Base-by-base conservation (phyloP, 257 asterid genomes). In the Nicotiana otophora region DNA sequence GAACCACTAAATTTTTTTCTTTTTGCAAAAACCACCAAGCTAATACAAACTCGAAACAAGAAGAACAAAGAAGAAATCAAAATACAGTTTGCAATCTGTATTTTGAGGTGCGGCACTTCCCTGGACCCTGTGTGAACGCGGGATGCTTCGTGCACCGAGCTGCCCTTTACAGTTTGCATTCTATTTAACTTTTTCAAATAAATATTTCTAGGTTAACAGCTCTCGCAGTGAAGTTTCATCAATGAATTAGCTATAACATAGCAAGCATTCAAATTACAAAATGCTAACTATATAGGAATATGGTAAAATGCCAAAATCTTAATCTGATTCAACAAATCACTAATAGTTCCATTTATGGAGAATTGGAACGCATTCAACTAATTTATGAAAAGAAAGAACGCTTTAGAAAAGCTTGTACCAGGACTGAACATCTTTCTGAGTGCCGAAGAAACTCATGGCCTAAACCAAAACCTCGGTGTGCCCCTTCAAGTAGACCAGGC, bases 361-460 rank as follows among this genome's bases (percentile, higher is more conserved):
- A 1, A 72, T 51, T 15, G 42, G 80, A 51, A 51, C 9, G 28
- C 20, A 48, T 74, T 0, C 26, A 48, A 74, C 39, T 23, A 46
- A 74, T 15, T 74, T 26, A 46, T 72, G 61, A 20, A 42, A 72
- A 46, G 78, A 70, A 70, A 46, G 61, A 75, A 26, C 80, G 15
- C 63, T 51, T 74, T 7, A 51, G 63, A 48, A 51, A 81, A 81
- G 69, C 65, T 31, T 51, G 77, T 94, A 93, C 98, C 98, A 96
- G 90, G 90, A 94, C 96, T 4, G 97, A 88, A 86, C 99, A 96
- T 86, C 99, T 91, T 88, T 96, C 98, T 3, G 98, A 87, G 91
- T 94, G 97, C 12, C 98, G 93, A 84, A 96, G 97, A 86, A 94
- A 96, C 87, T 96, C 98, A 74, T 96, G 97, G 34, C 99, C 99